Evolutionary conservation across 1,284 basidiomycete genomes (phyloP).

Genomic region (Trametes hirsuta): DNA sequence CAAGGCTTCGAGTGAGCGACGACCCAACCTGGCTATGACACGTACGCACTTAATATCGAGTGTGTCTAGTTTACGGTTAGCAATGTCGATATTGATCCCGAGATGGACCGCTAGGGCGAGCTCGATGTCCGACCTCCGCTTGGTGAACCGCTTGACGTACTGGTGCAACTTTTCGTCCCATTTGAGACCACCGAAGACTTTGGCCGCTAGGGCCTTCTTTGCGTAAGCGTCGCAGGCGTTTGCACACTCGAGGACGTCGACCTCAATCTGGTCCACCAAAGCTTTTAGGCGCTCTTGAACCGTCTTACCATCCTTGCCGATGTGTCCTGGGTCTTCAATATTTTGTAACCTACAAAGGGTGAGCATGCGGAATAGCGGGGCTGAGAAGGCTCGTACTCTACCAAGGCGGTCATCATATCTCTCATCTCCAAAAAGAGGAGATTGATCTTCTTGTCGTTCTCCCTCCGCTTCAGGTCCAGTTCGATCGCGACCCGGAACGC

Average conservation of each 20-base stretch:
- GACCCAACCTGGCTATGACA: not conserved
- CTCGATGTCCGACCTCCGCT: constrained; percentile 38
- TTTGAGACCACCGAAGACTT: constrained; percentile 33
- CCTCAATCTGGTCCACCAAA: constrained; percentile 26
- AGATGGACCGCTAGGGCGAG: constrained; percentile 40
- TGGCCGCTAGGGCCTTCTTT: constrained; percentile 38
- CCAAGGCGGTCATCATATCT: constrained; percentile 45
- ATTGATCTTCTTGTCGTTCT: constrained; percentile 48
- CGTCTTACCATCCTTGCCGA: constrained; percentile 29
- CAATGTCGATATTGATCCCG: constrained; percentile 38
- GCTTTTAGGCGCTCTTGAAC: constrained; percentile 24
- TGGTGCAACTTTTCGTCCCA: constrained; percentile 38
- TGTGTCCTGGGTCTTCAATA: constrained; percentile 23
- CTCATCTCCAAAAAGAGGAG: constrained; percentile 33
- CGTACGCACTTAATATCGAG: constrained; percentile 34
- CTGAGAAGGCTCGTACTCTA: constrained; percentile 37
- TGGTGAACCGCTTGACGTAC: constrained; percentile 38
- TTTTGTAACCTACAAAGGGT: constrained; percentile 21
- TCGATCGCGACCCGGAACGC: constrained; percentile 48
- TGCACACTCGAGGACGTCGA: constrained; percentile 36
- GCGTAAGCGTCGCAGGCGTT: constrained; percentile 38
- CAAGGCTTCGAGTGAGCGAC: not conserved
- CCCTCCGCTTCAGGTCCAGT: constrained; percentile 45
- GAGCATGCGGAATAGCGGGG: not conserved
- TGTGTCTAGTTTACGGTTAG: constrained; percentile 35